phyloP scores from a whole-genome alignment of 2,329 filamentous ascomycete species.

The Xylariomycetidae sp. region DNA sequence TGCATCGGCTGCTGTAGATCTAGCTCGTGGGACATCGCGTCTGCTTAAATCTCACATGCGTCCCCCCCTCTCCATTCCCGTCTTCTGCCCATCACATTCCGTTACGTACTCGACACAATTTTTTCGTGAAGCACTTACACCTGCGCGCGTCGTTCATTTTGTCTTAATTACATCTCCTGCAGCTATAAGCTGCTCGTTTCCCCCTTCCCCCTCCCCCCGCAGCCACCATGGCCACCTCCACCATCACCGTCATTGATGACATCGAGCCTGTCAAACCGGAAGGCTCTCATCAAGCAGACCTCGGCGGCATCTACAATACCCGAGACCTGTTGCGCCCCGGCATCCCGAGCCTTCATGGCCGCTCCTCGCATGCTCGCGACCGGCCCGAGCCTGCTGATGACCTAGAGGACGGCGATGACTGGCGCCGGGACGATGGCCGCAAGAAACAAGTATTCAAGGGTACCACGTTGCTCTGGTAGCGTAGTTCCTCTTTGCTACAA shows the following conservation, averaged over 20 bases:
- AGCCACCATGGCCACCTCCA: slow-evolving; percentile 21
- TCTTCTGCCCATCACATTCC: no score
- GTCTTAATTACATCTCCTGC: no score
- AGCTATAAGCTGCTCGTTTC: no score
- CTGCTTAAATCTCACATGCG: no score
- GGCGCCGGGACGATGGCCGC: slow-evolving; percentile 26
- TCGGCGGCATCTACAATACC: slow-evolving; percentile 30
- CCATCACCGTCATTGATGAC: slow-evolving; percentile 25
- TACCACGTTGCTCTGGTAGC: slow-evolving; percentile 30
- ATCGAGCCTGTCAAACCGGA: slow-evolving; percentile 18
- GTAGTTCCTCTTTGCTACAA: slow-evolving; percentile 12
- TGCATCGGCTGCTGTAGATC: no score
- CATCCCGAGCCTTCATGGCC: slow-evolving; percentile 14
- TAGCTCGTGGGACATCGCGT: no score
- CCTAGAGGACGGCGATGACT: slow-evolving; percentile 29
- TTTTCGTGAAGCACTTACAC: no score
- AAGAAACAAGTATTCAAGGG: slow-evolving; percentile 34
- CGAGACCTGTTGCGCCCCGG: slow-evolving; percentile 24
- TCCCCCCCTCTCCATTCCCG: no score
- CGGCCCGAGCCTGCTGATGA: slow-evolving; percentile 19
- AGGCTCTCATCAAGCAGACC: slow-evolving; percentile 9
- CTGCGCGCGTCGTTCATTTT: no score
- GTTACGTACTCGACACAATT: no score
- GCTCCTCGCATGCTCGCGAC: slow-evolving; percentile 20
- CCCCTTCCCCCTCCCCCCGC: no score